Percentiles rank a stretch among this genome's conserved stretches.
Conservation (phyloP, 129 eudicot genomes). For the Arctium minus region DNA sequence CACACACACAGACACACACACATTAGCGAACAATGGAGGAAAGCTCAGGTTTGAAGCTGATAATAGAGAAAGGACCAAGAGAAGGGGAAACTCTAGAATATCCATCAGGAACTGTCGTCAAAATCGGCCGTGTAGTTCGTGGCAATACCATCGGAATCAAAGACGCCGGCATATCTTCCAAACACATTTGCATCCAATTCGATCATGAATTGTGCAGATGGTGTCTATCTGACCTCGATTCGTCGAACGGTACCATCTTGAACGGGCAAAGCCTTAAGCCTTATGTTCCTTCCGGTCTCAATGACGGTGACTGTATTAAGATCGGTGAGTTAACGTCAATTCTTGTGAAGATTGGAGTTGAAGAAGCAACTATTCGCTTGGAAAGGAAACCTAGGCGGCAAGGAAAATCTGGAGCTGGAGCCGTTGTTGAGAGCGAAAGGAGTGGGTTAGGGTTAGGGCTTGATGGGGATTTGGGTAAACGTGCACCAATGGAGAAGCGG, state of each 20-base stretch:
- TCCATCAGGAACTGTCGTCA: conserved; percentile 29
- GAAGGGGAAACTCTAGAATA: conserved; percentile 55
- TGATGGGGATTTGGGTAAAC: conserved; percentile 20
- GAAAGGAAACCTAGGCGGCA: conserved; percentile 31
- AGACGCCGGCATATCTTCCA: conserved; percentile 73
- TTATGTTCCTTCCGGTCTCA: conserved; percentile 13
- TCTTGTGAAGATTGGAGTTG: conserved; percentile 28
- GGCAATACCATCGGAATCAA: conserved; percentile 66
- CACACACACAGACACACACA: background rate
- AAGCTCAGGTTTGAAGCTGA: conserved; percentile 46
- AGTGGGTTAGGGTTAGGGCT: conserved; percentile 34
- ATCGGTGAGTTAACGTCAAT: conserved; percentile 68
- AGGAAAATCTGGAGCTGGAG: conserved; percentile 16
- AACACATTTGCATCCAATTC: conserved; percentile 57
- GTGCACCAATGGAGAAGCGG: conserved; percentile 24
- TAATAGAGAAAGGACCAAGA: conserved; percentile 67
- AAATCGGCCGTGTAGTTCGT: conserved; percentile 54
- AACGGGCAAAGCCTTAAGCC: conserved; percentile 36
- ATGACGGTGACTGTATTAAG: conserved; percentile 58
- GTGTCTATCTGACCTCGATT: conserved; percentile 55
- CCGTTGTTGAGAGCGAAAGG: conserved; percentile 15
- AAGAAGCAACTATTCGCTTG: background rate
- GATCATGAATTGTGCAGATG: conserved; percentile 31
- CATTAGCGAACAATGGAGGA: conserved; percentile 14
- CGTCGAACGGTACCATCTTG: conserved; percentile 70